A percentile compares a stretch with the other conserved stretches of the same genome.
These are phyloP conservation scores for Dactylellina cionopaga DNA, from an alignment of 2,329 filamentous ascomycete species.

Conservation along the genomic window DNA sequence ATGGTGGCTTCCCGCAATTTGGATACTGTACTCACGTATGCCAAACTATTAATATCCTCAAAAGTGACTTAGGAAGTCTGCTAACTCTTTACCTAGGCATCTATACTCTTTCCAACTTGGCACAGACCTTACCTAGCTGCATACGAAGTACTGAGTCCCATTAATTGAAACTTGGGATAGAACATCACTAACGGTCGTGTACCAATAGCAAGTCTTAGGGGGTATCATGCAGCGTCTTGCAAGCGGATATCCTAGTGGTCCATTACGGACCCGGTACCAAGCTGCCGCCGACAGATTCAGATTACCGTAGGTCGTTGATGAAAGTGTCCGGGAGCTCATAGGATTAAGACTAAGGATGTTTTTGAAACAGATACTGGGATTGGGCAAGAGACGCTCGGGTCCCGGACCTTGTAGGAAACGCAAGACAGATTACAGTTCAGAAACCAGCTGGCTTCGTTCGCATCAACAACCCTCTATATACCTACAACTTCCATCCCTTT, in stretches of 20 bases:
- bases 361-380: conserved; percentile 47
- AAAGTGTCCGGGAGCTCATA: neutral
- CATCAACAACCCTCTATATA: conserved; percentile 34
- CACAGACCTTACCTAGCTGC: conserved; percentile 46
- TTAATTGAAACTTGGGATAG: neutral
- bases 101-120: conserved; percentile 48
- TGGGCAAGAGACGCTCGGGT: conserved; percentile 42
- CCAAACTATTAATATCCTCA: neutral
- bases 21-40: conserved; percentile 48
- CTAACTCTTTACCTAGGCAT: conserved; percentile 25
- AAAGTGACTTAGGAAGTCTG: neutral
- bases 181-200: neutral
- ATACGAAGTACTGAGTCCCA: conserved; percentile 25
- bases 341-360: too few relatives aligned
- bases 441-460: conserved; percentile 47
- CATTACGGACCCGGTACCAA: conserved; percentile 25
- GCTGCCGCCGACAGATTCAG: conserved; percentile 42
- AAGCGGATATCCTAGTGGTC: conserved; percentile 18
- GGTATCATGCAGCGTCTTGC: conserved; percentile 37
- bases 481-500: conserved; percentile 43
- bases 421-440: conserved; percentile 20
- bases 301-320: conserved; percentile 27
- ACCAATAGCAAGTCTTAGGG: conserved; percentile 43
- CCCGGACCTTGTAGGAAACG: conserved; percentile 24
- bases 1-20: conserved; percentile 13